Percentiles rank a stretch among this genome's conserved stretches.
Evolutionary conservation across 208 protist species (phyloP).

Genomic region (Entamoeba nuttalli): DNA sequence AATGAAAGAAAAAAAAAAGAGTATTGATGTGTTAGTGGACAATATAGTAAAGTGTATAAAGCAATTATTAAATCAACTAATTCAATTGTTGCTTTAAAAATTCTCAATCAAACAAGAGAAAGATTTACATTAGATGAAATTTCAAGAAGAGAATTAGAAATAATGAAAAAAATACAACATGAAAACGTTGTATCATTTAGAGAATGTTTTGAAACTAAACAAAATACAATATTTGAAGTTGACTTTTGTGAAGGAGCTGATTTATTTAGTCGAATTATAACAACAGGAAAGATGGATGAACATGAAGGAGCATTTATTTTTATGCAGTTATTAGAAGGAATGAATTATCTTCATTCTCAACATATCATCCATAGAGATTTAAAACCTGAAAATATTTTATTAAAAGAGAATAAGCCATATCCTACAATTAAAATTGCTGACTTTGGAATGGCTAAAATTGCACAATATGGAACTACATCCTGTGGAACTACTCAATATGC

Average conservation of each 20-base stretch:
- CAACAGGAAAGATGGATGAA: background rate
- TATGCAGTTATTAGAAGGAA: background rate
- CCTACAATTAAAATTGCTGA: conserved; percentile 69
- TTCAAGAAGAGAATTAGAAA: conserved; percentile 25
- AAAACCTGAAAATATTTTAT: background rate
- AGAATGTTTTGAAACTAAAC: background rate
- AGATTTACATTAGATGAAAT: conserved; percentile 36
- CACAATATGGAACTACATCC: background rate
- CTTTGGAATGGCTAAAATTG: conserved; percentile 73
- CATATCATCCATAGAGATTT: background rate
- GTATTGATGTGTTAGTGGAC: background rate
- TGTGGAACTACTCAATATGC: conserved; percentile 42
- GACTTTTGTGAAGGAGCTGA: background rate
- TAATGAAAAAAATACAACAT: background rate
- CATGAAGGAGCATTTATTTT: background rate
- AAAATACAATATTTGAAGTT: background rate
- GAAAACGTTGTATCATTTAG: background rate
- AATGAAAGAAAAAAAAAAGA: no score
- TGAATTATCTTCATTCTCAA: background rate
- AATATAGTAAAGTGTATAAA: conserved; percentile 2
- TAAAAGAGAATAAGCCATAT: background rate
- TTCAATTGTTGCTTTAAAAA: conserved; percentile 40
- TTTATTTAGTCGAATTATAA: background rate
- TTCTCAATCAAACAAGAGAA: conserved; percentile 36
- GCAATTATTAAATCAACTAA: background rate